phyloP scores from a whole-genome alignment of 2,329 filamentous ascomycete genomes.

The Epichloe amarillans region DNA sequence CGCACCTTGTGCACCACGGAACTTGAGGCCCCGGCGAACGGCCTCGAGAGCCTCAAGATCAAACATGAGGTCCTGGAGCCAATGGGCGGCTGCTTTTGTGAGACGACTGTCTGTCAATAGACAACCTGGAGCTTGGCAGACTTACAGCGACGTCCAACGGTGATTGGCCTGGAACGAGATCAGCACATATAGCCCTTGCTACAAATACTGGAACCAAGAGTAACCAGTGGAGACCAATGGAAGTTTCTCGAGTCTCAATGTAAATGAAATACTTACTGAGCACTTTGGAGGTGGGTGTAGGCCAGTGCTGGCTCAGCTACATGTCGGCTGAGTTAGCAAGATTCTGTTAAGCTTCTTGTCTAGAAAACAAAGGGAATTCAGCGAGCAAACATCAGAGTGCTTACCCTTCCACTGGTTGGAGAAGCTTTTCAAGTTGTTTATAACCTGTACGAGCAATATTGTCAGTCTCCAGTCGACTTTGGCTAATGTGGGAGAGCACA shows the following conservation, averaged over 20 bases:
- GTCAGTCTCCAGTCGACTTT: too few species aligned
- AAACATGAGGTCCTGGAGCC: conserved; percentile 51
- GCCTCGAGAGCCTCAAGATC: conserved; percentile 63
- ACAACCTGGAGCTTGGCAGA: conserved; percentile 13
- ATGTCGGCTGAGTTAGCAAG: background rate
- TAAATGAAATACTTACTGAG: conserved; percentile 19
- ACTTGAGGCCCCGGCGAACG: conserved; percentile 53
- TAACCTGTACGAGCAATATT: conserved; percentile 32
- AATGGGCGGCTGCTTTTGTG: conserved; percentile 35
- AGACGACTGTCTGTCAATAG: conserved; percentile 14
- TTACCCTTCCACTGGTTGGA: conserved; percentile 55
- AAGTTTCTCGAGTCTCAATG: too few species aligned
- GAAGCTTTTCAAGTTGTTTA: conserved; percentile 60
- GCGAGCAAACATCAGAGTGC: conserved; percentile 5
- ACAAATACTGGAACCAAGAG: too few species aligned
- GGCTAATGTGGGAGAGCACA: too few species aligned
- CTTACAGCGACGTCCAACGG: conserved; percentile 9
- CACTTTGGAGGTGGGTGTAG: conserved; percentile 62
- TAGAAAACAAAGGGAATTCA: background rate
- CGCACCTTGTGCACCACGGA: conserved; percentile 49
- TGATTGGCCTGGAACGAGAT: conserved; percentile 7
- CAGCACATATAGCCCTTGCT: background rate
- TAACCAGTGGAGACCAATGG: background rate
- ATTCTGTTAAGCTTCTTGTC: background rate
- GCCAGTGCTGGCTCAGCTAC: conserved; percentile 49